Evolutionary conservation across 2,329 filamentous ascomycete species (phyloP).

Genomic region (Neofusicoccum ribis): DNA sequence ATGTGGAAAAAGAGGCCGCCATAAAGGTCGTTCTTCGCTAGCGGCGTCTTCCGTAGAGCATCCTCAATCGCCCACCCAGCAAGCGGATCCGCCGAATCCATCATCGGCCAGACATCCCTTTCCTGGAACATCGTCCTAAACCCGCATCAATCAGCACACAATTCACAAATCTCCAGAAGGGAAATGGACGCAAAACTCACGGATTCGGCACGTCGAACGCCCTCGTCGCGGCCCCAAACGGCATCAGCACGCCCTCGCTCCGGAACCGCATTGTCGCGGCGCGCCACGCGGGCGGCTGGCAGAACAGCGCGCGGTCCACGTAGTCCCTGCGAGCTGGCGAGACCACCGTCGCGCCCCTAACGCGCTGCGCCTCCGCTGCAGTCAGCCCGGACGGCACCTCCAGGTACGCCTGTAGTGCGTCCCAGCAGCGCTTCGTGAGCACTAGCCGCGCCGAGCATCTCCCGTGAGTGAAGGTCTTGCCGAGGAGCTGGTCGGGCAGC

Average conservation of each 20-base stretch:
- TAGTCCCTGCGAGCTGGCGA: constrained; percentile 37
- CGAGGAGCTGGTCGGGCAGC: too few species aligned
- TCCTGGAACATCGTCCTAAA: too few species aligned
- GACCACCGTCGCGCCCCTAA: constrained; percentile 32
- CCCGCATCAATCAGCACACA: too few species aligned
- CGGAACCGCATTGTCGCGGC: constrained; percentile 34
- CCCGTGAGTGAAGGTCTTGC: too few species aligned
- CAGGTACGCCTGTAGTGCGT: too few species aligned
- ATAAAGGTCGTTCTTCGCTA: constrained; percentile 39
- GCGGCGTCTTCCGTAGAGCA: constrained; percentile 24
- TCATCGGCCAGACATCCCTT: constrained; percentile 36
- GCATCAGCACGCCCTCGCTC: constrained; percentile 43
- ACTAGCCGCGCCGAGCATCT: too few species aligned
- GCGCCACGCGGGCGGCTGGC: constrained; percentile 29
- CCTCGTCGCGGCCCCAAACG: constrained; percentile 37
- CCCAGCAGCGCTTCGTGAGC: too few species aligned
- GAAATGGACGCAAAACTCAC: constrained; percentile 35
- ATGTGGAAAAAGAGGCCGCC: constrained; percentile 43
- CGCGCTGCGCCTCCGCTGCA: too few species aligned
- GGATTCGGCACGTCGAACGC: constrained; percentile 44
- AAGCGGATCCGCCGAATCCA: constrained; percentile 41
- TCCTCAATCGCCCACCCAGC: constrained; percentile 40
- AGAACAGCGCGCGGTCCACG: constrained; percentile 32
- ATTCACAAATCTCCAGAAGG: too few species aligned
- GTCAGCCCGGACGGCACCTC: too few species aligned